A percentile compares a stretch with the other conserved stretches of the same genome.
Conservation (phyloP, 306 rosid genomes). For the Fragaria iinumae region DNA sequence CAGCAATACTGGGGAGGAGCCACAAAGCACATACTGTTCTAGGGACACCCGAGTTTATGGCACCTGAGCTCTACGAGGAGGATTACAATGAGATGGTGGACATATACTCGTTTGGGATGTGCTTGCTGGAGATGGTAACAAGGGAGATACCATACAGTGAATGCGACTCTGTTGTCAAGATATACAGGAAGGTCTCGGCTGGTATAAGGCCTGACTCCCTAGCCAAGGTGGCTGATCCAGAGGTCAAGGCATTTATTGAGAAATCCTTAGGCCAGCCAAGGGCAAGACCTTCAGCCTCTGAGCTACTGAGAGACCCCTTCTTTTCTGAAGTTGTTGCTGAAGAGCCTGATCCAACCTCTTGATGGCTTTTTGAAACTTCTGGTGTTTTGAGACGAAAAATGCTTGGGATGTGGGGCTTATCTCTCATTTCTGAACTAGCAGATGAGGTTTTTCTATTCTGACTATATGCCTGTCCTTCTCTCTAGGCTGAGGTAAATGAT, state of each 20-base stretch:
- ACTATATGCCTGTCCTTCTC: slow-evolving; percentile 13
- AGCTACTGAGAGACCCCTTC: slow-evolving; percentile 84
- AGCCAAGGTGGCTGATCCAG: slow-evolving; percentile 55
- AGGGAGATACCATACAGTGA: slow-evolving; percentile 90
- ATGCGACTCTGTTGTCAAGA: slow-evolving; percentile 79
- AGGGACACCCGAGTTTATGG: slow-evolving; percentile 96
- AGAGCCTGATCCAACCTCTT: slow-evolving; percentile 28
- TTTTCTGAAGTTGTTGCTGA: slow-evolving; percentile 53
- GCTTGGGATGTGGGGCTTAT: neutral
- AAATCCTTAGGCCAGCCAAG: slow-evolving; percentile 82
- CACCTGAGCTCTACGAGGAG: slow-evolving; percentile 92
- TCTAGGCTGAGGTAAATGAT: slow-evolving; percentile 4
- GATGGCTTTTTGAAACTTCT: slow-evolving; percentile 9
- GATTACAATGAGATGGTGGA: slow-evolving; percentile 97
- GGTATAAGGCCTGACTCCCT: slow-evolving; percentile 74
- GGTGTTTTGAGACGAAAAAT: neutral
- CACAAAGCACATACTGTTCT: slow-evolving; percentile 81
- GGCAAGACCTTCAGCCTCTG: slow-evolving; percentile 86
- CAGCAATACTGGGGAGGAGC: slow-evolving; percentile 77
- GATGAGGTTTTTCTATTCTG: slow-evolving; percentile 7
- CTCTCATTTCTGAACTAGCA: slow-evolving; percentile 18
- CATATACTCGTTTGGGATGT: slow-evolving; percentile 90
- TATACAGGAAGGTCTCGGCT: slow-evolving; percentile 73
- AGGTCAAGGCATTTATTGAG: slow-evolving; percentile 70
- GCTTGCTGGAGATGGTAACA: slow-evolving; percentile 93